phyloP scores from a whole-genome alignment of 768 basidiomycete genomes.

The Xanthoconium purpureum region DNA sequence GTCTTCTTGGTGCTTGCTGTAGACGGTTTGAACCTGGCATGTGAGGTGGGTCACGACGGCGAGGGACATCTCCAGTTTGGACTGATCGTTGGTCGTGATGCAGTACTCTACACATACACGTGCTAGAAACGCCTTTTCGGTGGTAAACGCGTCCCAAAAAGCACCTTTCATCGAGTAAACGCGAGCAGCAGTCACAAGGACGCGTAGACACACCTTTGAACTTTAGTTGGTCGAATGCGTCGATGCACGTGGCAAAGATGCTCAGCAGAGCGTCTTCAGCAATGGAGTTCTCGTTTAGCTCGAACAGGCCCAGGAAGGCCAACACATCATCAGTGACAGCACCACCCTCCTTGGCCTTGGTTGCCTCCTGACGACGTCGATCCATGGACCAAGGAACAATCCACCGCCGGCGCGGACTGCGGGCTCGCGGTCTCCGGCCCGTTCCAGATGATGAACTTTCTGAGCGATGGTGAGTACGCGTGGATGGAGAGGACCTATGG shows the following conservation, averaged over 20 bases:
- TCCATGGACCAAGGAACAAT: conserved; percentile 72
- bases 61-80: conserved; percentile 62
- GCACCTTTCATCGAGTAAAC: conserved; percentile 42
- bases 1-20: conserved; percentile 57
- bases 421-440: conserved; percentile 81
- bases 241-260: conserved; percentile 63
- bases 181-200: neutral
- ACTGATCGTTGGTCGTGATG: conserved; percentile 53
- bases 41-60: conserved; percentile 86
- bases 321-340: conserved; percentile 38
- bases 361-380: conserved; percentile 48
- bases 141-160: conserved; percentile 71
- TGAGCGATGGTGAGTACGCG: conserved; percentile 60
- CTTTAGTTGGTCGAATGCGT: conserved; percentile 63
- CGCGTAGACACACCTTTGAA: conserved; percentile 58
- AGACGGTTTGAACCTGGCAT: conserved; percentile 65
- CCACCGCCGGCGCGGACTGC: conserved; percentile 70
- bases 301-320: conserved; percentile 55
- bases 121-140: conserved; percentile 76
- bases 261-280: conserved; percentile 74
- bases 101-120: conserved; percentile 84
- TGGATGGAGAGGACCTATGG: conserved; percentile 60
- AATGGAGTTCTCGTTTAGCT: conserved; percentile 54
- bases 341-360: conserved; percentile 38
- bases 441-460: conserved; percentile 73